Base-by-base conservation (phyloP, 768 basidiomycete genomes). In the Psilocybe azurescens region DNA sequence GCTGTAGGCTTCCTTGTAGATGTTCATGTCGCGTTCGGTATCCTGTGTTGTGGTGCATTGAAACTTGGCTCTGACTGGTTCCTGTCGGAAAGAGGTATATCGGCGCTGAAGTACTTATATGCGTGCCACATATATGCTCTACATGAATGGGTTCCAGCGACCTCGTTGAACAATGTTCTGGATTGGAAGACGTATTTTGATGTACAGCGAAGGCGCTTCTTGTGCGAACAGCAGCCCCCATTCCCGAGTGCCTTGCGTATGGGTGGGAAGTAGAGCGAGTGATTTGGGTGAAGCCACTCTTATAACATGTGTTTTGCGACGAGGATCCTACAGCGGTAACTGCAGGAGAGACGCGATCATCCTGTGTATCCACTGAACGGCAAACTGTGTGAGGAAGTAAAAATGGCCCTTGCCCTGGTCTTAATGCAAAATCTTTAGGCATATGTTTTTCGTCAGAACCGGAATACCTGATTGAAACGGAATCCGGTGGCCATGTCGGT, bases 391-490 rank as follows among this genome's bases (percentile, higher is more conserved):
- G 52, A 9, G 30, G 48, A 30, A 30, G n/a, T 11, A 50, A 28
- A 24, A 50, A 8, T 24, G 48, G 48, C 24, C 14, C 48, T 48
- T 11, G 18, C 24, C 5, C 20, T 50, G 18, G 51, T 29, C 16
- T 52, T 14, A 1, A 10, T 11, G 8, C 29, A 52, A 9, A 28
- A 11, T 36, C n/a, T 53, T 33, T 30, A n/a, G 32, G 20, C 1
- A 18, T 14, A 33, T 53, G 16, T 14, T 28, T 41, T 33, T 58
- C 6, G 57, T 52, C 9, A 32, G 24, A 33, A 53, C 28, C 14
- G 56, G 38, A 58, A 53, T 47, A 39, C 24, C 44, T 46, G 50
- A 32, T 48, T 57, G 61, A n/a, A 53, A 41, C n/a, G 61, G 10
- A n/a, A n/a, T 1, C n/a, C 38, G 39, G 14, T 33, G 29, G 13